Conservation (phyloP, 345 rosid genomes). For the Populus alba region DNA sequence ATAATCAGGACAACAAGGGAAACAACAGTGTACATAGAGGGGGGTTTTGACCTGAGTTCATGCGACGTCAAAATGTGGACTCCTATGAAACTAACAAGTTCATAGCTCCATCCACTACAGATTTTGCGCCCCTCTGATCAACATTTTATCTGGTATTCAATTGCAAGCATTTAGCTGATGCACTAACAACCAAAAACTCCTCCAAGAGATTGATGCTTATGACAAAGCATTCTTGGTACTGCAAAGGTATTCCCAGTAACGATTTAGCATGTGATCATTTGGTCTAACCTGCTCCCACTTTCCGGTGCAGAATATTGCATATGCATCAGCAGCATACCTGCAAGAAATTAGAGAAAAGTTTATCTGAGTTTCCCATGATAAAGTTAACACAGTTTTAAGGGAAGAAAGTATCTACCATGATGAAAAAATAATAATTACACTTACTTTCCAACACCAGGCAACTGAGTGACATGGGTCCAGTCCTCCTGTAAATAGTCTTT, state of each 20-base stretch:
- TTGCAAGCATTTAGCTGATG: no score
- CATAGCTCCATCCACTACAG: no score
- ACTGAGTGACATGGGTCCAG: constrained; percentile 83
- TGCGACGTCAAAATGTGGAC: no score
- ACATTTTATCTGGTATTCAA: no score
- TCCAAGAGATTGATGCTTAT: neutral
- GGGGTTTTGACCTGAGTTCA: no score
- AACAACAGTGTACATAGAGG: no score
- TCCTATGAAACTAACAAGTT: no score
- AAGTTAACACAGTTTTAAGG: neutral
- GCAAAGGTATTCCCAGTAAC: constrained; percentile 64
- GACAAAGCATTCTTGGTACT: neutral
- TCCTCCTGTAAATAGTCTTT: constrained; percentile 55
- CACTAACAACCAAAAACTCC: neutral
- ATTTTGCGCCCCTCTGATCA: no score
- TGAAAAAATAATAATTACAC: constrained; percentile 7
- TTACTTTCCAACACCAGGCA: constrained; percentile 76
- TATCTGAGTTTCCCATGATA: neutral
- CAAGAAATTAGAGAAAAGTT: neutral
- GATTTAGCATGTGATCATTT: constrained; percentile 60
- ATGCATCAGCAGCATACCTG: constrained; percentile 89
- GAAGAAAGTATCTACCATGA: no score
- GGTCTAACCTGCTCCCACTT: constrained; percentile 69
- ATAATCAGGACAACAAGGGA: no score
- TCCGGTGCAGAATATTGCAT: constrained; percentile 85